Base-by-base conservation (phyloP, 2,329 filamentous ascomycete genomes). In the Exophiala phaeomuriformis region DNA sequence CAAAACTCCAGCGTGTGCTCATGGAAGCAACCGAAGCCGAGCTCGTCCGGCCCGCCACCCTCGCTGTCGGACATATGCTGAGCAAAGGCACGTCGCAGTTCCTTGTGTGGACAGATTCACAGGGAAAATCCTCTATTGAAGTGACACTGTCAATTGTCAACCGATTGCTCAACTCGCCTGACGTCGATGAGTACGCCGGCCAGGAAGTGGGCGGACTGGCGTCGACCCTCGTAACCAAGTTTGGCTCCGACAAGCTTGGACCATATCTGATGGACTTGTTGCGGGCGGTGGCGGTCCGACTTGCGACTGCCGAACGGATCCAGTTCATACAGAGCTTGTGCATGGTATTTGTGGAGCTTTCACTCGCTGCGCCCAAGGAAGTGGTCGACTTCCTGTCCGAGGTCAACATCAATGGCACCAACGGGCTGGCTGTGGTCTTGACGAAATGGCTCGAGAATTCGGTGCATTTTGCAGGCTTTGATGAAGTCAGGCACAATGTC, bases 391-490 rank as follows among this genome's bases (percentile, higher is more conserved):
- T 98, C 73, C 77, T 98, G 32, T 85, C 85, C 56, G 84, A 89
- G 65, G 85, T 95, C 58, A 80, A 89, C 62, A 86, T 97, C 60
- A 81, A 82, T 45, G 84, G 84, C 6, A 64, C 69, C 55, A 94
- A 79, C 64, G 93, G 90, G n/a, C 74, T 98, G 5, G 82, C 90
- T 59, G 84, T 96, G 28, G 93, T 98, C 2, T 74, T 97, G 61
- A 80, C 84, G 71, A 96, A 97, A 72, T 98, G 93, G 93, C 77
- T 98, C 1, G 93, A 97, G 73, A 95, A 97, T 70, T 95, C 90
- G 3, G 81, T 95, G 69, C 95, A 86, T 69, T 98, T 98, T 71
- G 90, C 90, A n/a, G 93, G 93, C 8, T 98, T 96, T 64, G 90
- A 97, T 64, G 91, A 96, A 69, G 97, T 97, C 63, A 82, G 90